Percentiles rank a stretch among this genome's conserved stretches.
phyloP scores from a whole-genome alignment of 2,329 filamentous ascomycete genomes.

The Aspergillus tubingensis region DNA sequence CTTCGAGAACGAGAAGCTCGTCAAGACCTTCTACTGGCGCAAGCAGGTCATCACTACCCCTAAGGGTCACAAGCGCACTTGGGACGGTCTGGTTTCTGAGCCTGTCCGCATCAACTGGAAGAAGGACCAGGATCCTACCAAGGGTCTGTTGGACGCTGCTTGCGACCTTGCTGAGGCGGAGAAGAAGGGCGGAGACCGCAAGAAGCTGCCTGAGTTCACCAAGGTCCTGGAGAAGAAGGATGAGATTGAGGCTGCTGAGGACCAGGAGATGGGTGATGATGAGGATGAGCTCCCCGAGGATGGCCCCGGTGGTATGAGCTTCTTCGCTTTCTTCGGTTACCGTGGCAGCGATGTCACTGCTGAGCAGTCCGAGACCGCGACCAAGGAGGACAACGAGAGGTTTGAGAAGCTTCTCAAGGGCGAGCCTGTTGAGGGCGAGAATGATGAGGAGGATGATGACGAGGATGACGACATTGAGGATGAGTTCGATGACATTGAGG shows the following conservation, averaged over 20 bases:
- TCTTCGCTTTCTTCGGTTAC: slow-evolving; percentile 90
- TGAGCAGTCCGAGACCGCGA: slow-evolving; percentile 68
- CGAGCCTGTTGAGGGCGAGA: slow-evolving; percentile 52
- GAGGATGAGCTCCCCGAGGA: slow-evolving; percentile 49
- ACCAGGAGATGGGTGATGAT: slow-evolving; percentile 34
- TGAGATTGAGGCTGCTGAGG: slow-evolving; percentile 38
- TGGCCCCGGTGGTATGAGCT: slow-evolving; percentile 65
- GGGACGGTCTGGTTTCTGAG: slow-evolving; percentile 79
- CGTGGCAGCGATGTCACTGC: slow-evolving; percentile 68
- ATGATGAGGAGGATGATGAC: slow-evolving; percentile 47
- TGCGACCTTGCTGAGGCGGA: slow-evolving; percentile 68
- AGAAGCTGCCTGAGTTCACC: slow-evolving; percentile 55
- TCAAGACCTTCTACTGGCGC: slow-evolving; percentile 92
- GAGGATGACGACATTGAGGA: slow-evolving; percentile 62
- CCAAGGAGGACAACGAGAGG: slow-evolving; percentile 61
- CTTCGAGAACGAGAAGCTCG: slow-evolving; percentile 74
- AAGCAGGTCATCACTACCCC: slow-evolving; percentile 52
- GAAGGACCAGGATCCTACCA: slow-evolving; percentile 79
- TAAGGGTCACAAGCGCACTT: slow-evolving; percentile 55
- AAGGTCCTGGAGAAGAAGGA: slow-evolving; percentile 55
- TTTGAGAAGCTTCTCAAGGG: slow-evolving; percentile 53
- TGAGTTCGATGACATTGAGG: slow-evolving; percentile 71
- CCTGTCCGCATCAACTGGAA: slow-evolving; percentile 89
- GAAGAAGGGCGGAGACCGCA: slow-evolving; percentile 53
- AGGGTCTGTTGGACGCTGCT: slow-evolving; percentile 74